These are phyloP conservation scores for Bisporella sp. DNA, from an alignment of 2,329 filamentous ascomycete species.

Conservation along the genomic window DNA sequence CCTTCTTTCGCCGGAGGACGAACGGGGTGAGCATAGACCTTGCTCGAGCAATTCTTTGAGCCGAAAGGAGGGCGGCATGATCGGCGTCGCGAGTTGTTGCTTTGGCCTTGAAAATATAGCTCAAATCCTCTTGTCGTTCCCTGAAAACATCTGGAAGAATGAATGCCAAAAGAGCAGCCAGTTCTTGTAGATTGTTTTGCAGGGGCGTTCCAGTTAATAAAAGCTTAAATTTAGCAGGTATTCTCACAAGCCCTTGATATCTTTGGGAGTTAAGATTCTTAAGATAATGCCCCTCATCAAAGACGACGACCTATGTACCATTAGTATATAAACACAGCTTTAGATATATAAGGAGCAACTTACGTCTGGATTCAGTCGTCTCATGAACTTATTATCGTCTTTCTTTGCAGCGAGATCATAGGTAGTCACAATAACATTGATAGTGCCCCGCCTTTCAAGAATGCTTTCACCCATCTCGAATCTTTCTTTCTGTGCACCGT, in stretches of 20 bases:
- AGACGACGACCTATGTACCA: conserved; percentile 45
- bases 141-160: conserved; percentile 83
- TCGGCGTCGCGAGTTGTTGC: conserved; percentile 74
- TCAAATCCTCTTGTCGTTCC: conserved; percentile 69
- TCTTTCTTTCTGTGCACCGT: conserved; percentile 56
- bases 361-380: conserved; percentile 46
- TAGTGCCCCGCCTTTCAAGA: conserved; percentile 56
- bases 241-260: conserved; percentile 71
- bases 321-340: conserved; percentile 8
- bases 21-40: conserved; percentile 93
- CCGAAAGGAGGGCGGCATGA: conserved; percentile 78
- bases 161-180: conserved; percentile 86
- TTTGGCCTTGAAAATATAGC: conserved; percentile 85
- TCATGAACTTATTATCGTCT: conserved; percentile 56
- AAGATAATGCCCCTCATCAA: conserved; percentile 85
- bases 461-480: conserved; percentile 58
- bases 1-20: conserved; percentile 87
- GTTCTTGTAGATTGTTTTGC: conserved; percentile 89
- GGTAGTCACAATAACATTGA: conserved; percentile 67
- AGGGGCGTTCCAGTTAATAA: conserved; percentile 87
- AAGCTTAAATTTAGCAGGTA: conserved; percentile 76
- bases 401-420: conserved; percentile 57
- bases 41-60: conserved; percentile 78
- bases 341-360: conserved; percentile 4
- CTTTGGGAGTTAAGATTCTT: conserved; percentile 81